phyloP scores from a whole-genome alignment of 1,284 basidiomycete species.

The Boletellus deceptivus region DNA sequence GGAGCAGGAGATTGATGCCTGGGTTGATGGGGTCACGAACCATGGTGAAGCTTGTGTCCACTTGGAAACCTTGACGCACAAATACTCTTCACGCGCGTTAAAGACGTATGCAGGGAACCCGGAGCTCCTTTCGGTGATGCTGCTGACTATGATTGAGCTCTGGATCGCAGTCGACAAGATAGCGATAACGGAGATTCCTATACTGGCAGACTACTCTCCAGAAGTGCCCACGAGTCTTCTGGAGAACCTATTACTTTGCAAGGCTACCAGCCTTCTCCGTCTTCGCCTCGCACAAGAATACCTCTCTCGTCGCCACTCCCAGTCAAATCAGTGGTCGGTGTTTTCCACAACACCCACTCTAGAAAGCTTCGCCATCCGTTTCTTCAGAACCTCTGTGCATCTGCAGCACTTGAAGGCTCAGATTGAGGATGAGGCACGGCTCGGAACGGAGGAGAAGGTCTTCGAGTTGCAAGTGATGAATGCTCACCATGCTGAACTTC shows the following conservation, averaged over 20 bases:
- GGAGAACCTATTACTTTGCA: conserved; percentile 40
- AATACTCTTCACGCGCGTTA: conserved; percentile 29
- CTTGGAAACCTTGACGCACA: conserved; percentile 23
- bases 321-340: conserved; percentile 16
- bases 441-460: not conserved
- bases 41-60: conserved; percentile 3
- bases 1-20: conserved; percentile 10
- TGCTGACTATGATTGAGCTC: conserved; percentile 43
- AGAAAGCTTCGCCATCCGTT: conserved; percentile 27
- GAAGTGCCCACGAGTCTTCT: conserved; percentile 40
- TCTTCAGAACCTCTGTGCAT: not conserved
- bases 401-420: not conserved
- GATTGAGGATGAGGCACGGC: not conserved
- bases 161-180: conserved; percentile 46
- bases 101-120: conserved; percentile 33
- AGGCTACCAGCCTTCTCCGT: conserved; percentile 24
- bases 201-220: conserved; percentile 45
- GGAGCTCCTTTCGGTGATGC: conserved; percentile 41
- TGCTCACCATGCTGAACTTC: not conserved
- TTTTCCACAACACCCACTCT: conserved; percentile 11
- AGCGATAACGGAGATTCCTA: conserved; percentile 31
- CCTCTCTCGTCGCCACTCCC: conserved; percentile 26
- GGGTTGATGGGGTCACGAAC: conserved; percentile 22
- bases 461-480: not conserved
- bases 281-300: conserved; percentile 29